phyloP scores from a whole-genome alignment of 164 flowering plant genomes.

The Chimonanthus salicifolius region DNA sequence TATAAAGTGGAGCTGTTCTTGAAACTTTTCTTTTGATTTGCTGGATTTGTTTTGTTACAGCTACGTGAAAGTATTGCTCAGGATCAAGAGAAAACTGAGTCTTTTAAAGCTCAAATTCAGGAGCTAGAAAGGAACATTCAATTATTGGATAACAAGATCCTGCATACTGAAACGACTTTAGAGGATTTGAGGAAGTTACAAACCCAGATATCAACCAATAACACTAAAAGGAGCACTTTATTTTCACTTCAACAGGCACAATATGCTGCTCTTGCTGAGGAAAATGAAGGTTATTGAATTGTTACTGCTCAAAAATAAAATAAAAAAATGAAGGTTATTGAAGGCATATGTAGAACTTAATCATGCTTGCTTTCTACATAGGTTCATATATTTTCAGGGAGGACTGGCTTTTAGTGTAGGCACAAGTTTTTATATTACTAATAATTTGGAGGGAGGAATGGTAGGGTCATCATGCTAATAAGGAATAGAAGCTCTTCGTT shows the following conservation, averaged over 20 bases:
- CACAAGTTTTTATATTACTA: no score
- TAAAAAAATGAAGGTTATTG: constrained; percentile 60
- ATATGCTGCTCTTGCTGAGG: constrained; percentile 67
- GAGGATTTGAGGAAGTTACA: constrained; percentile 59
- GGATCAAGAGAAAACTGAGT: constrained; percentile 68
- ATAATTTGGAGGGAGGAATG: background rate
- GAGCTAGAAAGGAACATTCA: constrained; percentile 57
- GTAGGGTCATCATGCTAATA: background rate
- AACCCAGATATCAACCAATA: constrained; percentile 58
- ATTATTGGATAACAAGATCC: constrained; percentile 56
- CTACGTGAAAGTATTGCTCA: constrained; percentile 72
- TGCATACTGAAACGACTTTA: constrained; percentile 46
- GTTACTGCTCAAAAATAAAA: no score
- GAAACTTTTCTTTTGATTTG: background rate
- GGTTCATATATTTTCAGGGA: background rate
- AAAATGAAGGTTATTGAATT: constrained; percentile 64
- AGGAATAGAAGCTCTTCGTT: no score
- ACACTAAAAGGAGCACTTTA: constrained; percentile 61
- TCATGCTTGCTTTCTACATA: background rate
- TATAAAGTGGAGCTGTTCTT: background rate
- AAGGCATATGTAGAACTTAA: background rate
- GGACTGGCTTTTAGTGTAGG: background rate
- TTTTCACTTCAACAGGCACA: constrained; percentile 59
- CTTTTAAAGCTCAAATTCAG: constrained; percentile 57
- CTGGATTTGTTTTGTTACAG: constrained; percentile 23